Evolutionary conservation across 2,329 filamentous ascomycete genomes (phyloP).

Genomic region (Neonectria faginata): DNA sequence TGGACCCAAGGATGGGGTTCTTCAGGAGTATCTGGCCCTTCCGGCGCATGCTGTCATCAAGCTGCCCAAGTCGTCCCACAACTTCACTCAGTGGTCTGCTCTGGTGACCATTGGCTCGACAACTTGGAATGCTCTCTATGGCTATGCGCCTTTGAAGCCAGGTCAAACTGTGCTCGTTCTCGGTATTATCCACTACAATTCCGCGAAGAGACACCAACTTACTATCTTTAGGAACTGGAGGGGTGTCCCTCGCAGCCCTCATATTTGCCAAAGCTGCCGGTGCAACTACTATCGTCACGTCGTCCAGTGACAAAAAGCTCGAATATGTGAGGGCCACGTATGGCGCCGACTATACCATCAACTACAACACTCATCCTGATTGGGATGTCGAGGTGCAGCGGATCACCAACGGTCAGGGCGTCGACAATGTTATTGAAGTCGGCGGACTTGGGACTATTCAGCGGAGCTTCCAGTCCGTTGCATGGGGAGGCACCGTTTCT

Average conservation of each 20-base stretch:
- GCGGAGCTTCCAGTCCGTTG: slow-evolving; percentile 59
- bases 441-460: slow-evolving; percentile 55
- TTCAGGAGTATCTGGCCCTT: slow-evolving; percentile 57
- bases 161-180: slow-evolving; percentile 54
- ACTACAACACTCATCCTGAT: slow-evolving; percentile 59
- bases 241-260: slow-evolving; percentile 58
- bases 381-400: slow-evolving; percentile 59
- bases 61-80: slow-evolving; percentile 53
- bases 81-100: slow-evolving; percentile 52
- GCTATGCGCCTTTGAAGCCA: slow-evolving; percentile 52
- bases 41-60: slow-evolving; percentile 54
- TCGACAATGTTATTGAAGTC: slow-evolving; percentile 54
- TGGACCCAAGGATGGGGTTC: slow-evolving; percentile 51
- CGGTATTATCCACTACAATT: slow-evolving; percentile 35
- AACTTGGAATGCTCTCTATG: slow-evolving; percentile 62
- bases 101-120: slow-evolving; percentile 59
- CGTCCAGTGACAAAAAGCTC: slow-evolving; percentile 62
- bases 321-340: slow-evolving; percentile 47
- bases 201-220: background rate
- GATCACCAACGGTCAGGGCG: slow-evolving; percentile 58
- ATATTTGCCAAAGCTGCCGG: slow-evolving; percentile 60
- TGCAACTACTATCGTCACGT: slow-evolving; percentile 61
- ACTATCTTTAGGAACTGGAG: slow-evolving; percentile 55
- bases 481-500: slow-evolving; percentile 58
- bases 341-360: slow-evolving; percentile 60